Evolutionary conservation across 257 asterid genomes (phyloP), one percentile per base, ranked within the genome.

Genomic region (Coffea canephora): DNA sequence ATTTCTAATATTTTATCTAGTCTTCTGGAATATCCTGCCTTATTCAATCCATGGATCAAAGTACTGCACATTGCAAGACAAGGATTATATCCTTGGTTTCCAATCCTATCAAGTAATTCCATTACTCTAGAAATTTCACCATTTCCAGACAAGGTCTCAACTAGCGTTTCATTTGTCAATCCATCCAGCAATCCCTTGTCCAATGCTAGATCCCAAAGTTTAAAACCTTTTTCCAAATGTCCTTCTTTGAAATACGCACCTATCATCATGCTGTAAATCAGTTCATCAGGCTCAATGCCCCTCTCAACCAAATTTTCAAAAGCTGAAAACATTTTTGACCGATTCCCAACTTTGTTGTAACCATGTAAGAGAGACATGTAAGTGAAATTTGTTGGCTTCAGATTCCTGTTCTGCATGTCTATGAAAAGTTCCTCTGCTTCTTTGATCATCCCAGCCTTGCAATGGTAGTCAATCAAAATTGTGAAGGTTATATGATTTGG

Each of bases 401-500:
- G 84, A 81, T 87, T 83, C 87, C 83, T 88, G 74, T 76, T 87
- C 79, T 78, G 87, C 98, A 94, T 94, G 80, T 86, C 91, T 34
- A 70, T 55, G 70, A 92, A 86, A 73, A 94, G 92, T 71, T 88
- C 87, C 80, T 92, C 97, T 1, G 97, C 97, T 88, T 86, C 92
- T 54, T 79, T 84, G 89, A 89, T 79, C 82, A 85, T 68, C 50
- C 95, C 94, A 55, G 54, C 82, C 81, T 88, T 92, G 88, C 96
- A 85, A 70, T 85, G 84, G 79, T 84, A 90, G 84, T 86, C 89
- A 84, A 94, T 91, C 78, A 94, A 66, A 74, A 89, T 91, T 21
- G 95, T 92, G 85, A 89, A 92, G 57, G 98, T 94, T 75, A 89
- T 85, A 76, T 91, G 90, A 86, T 91, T 89, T 52, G 98, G 97